Evolutionary conservation across 345 rosid species (phyloP).

Genomic region (Noccaea bulbosa): DNA sequence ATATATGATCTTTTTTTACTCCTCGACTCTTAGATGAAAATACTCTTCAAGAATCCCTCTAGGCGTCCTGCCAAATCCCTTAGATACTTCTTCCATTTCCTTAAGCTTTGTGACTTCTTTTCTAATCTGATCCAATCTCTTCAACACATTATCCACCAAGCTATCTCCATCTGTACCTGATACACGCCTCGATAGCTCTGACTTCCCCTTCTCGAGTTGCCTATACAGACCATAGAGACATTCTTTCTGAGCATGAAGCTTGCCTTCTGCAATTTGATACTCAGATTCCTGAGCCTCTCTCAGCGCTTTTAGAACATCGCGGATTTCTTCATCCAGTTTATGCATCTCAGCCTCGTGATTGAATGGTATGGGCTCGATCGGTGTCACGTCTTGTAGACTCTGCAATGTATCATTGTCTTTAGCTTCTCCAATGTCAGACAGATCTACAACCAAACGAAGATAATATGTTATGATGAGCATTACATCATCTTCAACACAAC

Average conservation of each 20-base stretch:
- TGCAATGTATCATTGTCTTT: conserved; percentile 39
- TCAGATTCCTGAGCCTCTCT: conserved; percentile 64
- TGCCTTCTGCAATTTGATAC: conserved; percentile 66
- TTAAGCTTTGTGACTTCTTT: conserved; percentile 58
- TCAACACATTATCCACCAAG: conserved; percentile 46
- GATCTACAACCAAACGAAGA: conserved; percentile 40
- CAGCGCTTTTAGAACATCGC: conserved; percentile 59
- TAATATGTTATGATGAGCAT: background rate
- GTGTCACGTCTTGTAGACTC: conserved; percentile 42
- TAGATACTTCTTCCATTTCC: conserved; percentile 75
- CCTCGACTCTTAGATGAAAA: conserved; percentile 53
- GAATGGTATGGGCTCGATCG: conserved; percentile 45
- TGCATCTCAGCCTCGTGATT: conserved; percentile 51
- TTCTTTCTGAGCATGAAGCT: conserved; percentile 63
- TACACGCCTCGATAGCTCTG: conserved; percentile 44
- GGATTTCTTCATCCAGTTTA: conserved; percentile 69
- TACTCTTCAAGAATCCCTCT: conserved; percentile 55
- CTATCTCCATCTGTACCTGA: conserved; percentile 44
- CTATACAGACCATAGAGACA: conserved; percentile 58
- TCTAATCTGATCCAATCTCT: conserved; percentile 61
- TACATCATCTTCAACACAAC: conserved; percentile 7
- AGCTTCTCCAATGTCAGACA: conserved; percentile 44
- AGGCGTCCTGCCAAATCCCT: conserved; percentile 72
- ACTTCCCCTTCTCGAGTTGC: conserved; percentile 72
- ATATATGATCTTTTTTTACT: conserved; percentile 25